A percentile compares a stretch with the other conserved stretches of the same genome.
phyloP scores from a whole-genome alignment of 305 asterid species.

The Rubia tinctorum region DNA sequence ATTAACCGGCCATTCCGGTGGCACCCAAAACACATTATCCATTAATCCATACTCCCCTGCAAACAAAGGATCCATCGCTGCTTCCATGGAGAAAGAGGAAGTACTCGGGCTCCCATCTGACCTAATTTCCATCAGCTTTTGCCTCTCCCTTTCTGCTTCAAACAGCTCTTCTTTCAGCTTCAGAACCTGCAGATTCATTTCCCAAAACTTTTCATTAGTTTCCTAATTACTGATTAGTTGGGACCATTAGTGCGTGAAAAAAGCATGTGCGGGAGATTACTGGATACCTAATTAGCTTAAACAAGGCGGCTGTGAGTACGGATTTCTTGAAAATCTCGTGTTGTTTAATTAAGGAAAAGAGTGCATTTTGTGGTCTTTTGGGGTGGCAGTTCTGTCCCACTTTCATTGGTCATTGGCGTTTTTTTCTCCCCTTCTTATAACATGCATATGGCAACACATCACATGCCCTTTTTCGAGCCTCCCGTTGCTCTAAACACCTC shows the following conservation, averaged over 20 bases:
- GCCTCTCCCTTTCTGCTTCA: conserved; percentile 58
- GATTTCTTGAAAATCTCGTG: conserved; percentile 15
- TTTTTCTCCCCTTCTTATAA: not conserved
- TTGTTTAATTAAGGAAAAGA: conserved; percentile 9
- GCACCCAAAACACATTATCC: conserved; percentile 9
- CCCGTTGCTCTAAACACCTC: not conserved
- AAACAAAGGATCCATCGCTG: conserved; percentile 39
- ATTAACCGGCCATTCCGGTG: conserved; percentile 37
- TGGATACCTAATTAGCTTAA: conserved; percentile 6
- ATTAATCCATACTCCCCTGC: conserved; percentile 53
- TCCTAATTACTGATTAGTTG: conserved; percentile 24
- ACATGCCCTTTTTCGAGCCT: conserved; percentile 15
- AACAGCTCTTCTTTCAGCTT: conserved; percentile 56
- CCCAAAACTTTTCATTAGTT: not conserved
- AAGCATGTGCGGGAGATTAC: conserved; percentile 28
- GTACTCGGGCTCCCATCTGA: conserved; percentile 59
- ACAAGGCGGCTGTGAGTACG: conserved; percentile 31
- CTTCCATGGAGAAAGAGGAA: conserved; percentile 47
- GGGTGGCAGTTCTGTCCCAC: conserved; percentile 18
- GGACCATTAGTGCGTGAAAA: not conserved
- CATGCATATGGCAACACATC: conserved; percentile 1
- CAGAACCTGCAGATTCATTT: conserved; percentile 41
- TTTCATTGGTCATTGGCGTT: conserved; percentile 14
- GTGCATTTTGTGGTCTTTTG: conserved; percentile 28
- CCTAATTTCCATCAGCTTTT: conserved; percentile 30